A percentile compares a stretch with the other conserved stretches of the same genome.
Evolutionary conservation across 2,329 filamentous ascomycete genomes (phyloP).

Genomic region (Blastomyces parvus): DNA sequence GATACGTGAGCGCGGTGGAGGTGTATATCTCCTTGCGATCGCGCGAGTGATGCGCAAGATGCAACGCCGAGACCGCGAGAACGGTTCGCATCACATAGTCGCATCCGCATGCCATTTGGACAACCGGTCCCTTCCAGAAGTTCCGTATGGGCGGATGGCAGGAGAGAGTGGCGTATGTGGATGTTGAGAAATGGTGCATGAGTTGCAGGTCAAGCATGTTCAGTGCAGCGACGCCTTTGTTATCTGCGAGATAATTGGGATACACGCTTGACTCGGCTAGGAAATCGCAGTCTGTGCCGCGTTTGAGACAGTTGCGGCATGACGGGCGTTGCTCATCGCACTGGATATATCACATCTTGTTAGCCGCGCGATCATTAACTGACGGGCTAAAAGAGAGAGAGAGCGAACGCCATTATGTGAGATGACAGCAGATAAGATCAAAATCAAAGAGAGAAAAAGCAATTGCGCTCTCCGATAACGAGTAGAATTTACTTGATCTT

Average conservation of each 20-base stretch:
- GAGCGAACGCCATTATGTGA: not conserved
- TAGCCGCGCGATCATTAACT: not conserved
- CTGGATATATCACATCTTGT: not conserved
- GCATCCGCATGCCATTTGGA: not conserved
- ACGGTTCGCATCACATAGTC: not conserved
- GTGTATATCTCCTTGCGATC: not conserved
- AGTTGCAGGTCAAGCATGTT: not conserved
- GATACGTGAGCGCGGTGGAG: not conserved
- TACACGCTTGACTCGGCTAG: not conserved
- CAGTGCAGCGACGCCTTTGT: not conserved
- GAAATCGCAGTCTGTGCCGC: not conserved
- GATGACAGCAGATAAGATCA: not conserved
- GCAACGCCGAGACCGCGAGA: not conserved
- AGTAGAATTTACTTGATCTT: not conserved
- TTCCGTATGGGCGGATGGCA: not conserved
- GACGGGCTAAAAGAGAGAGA: not conserved
- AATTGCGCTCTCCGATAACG: not conserved
- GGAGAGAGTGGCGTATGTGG: not conserved
- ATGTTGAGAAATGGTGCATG: not conserved
- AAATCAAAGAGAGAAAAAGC: not conserved
- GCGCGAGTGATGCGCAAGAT: not conserved
- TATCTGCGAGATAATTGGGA: not conserved
- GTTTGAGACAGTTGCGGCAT: not conserved
- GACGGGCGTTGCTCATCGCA: not conserved
- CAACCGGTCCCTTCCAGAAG: not conserved